Evolutionary conservation across 83 land plant genomes (phyloP).

Genomic region (Thuja plicata): DNA sequence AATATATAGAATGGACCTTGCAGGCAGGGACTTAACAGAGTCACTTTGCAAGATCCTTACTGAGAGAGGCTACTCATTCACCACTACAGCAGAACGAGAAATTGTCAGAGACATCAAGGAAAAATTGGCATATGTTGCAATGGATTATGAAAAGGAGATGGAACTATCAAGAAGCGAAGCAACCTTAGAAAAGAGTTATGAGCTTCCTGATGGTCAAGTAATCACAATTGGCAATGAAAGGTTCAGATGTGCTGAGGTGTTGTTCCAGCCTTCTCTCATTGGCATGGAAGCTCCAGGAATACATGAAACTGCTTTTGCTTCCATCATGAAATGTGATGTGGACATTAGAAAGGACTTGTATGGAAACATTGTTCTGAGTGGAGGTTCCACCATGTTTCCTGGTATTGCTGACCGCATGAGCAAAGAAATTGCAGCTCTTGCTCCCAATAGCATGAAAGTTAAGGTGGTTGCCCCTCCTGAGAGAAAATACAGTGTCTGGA

Average conservation of each 20-base stretch:
- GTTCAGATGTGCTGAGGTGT: slow-evolving; percentile 26
- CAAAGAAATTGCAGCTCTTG: slow-evolving; percentile 21
- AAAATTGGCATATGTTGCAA: slow-evolving; percentile 16
- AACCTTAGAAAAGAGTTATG: slow-evolving; percentile 23
- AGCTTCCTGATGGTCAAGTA: slow-evolving; percentile 24
- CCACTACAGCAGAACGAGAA: slow-evolving; percentile 26
- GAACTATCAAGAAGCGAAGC: slow-evolving; percentile 16
- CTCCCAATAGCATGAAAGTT: slow-evolving; percentile 3
- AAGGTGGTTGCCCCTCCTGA: slow-evolving; percentile 33
- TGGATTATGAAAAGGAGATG: slow-evolving; percentile 25
- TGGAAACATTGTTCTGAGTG: slow-evolving; percentile 27
- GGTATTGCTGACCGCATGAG: slow-evolving; percentile 26
- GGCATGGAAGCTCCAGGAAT: slow-evolving; percentile 30
- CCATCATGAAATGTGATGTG: slow-evolving; percentile 30
- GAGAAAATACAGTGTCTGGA: slow-evolving; percentile 42
- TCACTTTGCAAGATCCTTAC: slow-evolving; percentile 22
- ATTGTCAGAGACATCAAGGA: slow-evolving; percentile 25
- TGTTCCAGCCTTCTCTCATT: slow-evolving; percentile 25
- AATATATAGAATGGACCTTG: slow-evolving; percentile 20
- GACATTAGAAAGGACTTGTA: slow-evolving; percentile 28
- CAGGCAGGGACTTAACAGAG: slow-evolving; percentile 22
- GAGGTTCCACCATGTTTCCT: slow-evolving; percentile 29
- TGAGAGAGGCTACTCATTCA: slow-evolving; percentile 22
- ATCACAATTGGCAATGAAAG: slow-evolving; percentile 23
- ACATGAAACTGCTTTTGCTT: slow-evolving; percentile 22